Base-by-base conservation (phyloP, 2,329 filamentous ascomycete species). In the Phialophora macrospora region DNA sequence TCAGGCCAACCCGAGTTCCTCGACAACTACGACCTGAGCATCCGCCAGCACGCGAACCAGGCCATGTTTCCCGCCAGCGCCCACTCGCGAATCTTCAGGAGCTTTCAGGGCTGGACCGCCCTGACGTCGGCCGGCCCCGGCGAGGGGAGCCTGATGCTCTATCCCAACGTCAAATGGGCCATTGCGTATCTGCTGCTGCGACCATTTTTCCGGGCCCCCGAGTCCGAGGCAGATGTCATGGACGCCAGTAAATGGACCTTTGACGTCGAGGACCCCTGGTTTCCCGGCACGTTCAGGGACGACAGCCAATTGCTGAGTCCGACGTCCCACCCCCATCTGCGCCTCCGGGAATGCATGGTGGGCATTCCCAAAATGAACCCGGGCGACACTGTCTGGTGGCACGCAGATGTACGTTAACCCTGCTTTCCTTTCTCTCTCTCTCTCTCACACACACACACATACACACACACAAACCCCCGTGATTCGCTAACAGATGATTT, bases 221-320 rank as follows among this genome's bases (percentile, higher is more conserved):
- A 63, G 8, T 67, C 74, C 26, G 60, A 64, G 38, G 57, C 62
- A 1, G 75, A 80, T 32, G 38, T 77, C 5, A 74, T 79, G 75
- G 75, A 80, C 59, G 75, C 76, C 0, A 59, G 55, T 1, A 77
- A 78, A 65, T 80, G 78, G 78, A 74, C 70, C 0, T 70, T 80
- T 12, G 74, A 78, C 52, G 66, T 72, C 0, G 68, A 72, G 5
- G 69, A 64, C 1, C 65, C 71, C 4, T 77, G 73, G 71, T 81
- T 81, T 55, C 80, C 79, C 0, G 79, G 79, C 0, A 79, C 78
- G 0, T 73, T 71, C 57, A 73, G 74, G 28, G 68, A 68, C 1
- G 64, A 75, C n/a, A 76, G 74, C n/a, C 78, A 80, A 68, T 68
- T 70, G 14, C 69, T 79, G n/a, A 77, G 93, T 60, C 61, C 74